Evolutionary conservation across 345 rosid genomes (phyloP), one percentile per base, ranked within the genome.

Genomic region (Gossypium rotundifolium): DNA sequence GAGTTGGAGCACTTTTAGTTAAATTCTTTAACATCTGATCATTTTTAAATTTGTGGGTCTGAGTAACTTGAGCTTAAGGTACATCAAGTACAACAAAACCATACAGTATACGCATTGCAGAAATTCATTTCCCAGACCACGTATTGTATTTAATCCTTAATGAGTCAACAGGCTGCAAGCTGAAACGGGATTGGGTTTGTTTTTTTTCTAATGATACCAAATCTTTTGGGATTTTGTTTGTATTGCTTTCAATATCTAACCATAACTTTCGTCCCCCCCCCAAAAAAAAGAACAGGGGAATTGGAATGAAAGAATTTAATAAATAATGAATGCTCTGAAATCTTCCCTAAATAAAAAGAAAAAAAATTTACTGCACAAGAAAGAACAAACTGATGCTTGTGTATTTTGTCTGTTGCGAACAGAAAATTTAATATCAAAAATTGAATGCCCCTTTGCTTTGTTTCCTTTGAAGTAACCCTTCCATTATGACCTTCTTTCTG

Each of bases 401-500:
- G 23, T 33, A 5, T 23, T 65, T 65, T 20, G 65, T 72, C 45
- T 58, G 53, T 10, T 5, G 27, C 22, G 66, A 33, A 33, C 40
- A 65, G 9, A 18, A 22, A 51, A 60, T 72, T 77, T 73, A 77
- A 80, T 73, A 82, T 78, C 79, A 78, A 64, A 17, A 40, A 71
- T 76, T 81, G 60, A 79, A 70, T 79, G 84, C 74, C 17, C 17
- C 73, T 52, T 25, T 63, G 22, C 38, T 79, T 55, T 62, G 76
- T 67, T 70, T 86, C 74, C 84, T 79, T 12, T 46, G 70, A 27
- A 80, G 79, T 27, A 80, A 61, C 61, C 83, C 83, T 59, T 78
- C 80, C 77, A 79, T 70, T 55, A 81, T 79, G 69, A 79, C 80
- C 70, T 71, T 77, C 73, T 76, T 80, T 75, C 57, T 63, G 74